Percentiles rank a stretch among this genome's conserved stretches.
These are phyloP conservation scores for Puccinia polysora DNA, from an alignment of 1,284 basidiomycete genomes.

Conservation along the genomic window DNA sequence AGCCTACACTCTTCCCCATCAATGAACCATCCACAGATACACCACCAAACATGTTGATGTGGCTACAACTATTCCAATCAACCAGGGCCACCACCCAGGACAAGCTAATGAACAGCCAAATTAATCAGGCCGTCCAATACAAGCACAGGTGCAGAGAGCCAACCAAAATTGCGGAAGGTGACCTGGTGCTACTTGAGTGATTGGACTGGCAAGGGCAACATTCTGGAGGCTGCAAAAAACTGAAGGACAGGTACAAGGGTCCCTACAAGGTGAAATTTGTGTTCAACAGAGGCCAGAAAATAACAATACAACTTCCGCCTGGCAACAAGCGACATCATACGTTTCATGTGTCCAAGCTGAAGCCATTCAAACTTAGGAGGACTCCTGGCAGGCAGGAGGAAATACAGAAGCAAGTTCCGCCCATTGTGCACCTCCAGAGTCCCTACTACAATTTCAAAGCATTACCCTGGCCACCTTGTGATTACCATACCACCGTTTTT, in stretches of 20 bases:
- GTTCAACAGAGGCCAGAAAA: conserved; percentile 8
- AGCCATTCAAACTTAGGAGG: too few relatives aligned
- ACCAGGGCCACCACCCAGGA: background rate
- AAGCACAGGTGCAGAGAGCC: background rate
- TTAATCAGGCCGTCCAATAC: conserved; percentile 16
- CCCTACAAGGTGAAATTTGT: background rate
- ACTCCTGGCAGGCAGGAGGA: too few relatives aligned
- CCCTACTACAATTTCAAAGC: too few relatives aligned
- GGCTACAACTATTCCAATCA: background rate
- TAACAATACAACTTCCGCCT: conserved; percentile 4
- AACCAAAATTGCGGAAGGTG: background rate
- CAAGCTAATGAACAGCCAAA: background rate
- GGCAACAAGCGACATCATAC: conserved; percentile 7
- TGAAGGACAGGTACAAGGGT: conserved; percentile 14
- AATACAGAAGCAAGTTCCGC: too few relatives aligned
- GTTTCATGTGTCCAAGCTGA: conserved; percentile 28
- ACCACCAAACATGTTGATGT: background rate
- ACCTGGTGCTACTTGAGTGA: background rate
- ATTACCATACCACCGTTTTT: too few relatives aligned
- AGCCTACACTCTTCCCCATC: background rate
- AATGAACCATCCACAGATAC: too few relatives aligned
- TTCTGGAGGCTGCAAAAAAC: background rate
- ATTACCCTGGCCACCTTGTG: too few relatives aligned
- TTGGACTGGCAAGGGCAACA: conserved; percentile 14
- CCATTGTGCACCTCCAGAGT: too few relatives aligned